These are phyloP conservation scores for Aspergillus incahuasiensis DNA, from an alignment of 495 filamentous ascomycete species.

Conservation along the genomic window DNA sequence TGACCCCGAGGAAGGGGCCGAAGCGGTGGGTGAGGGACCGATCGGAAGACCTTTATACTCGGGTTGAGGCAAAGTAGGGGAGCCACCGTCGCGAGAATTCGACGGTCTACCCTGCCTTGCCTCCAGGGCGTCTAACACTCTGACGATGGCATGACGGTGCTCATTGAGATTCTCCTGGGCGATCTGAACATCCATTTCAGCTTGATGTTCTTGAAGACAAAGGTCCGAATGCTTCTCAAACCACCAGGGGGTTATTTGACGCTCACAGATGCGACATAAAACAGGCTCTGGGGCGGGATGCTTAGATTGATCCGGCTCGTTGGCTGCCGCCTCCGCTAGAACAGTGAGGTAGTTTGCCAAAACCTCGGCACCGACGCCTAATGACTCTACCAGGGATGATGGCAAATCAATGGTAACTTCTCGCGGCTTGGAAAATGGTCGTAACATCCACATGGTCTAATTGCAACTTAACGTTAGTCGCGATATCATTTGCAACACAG, in stretches of 20 bases:
- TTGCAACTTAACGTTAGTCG: neutral
- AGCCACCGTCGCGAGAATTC: constrained; percentile 52
- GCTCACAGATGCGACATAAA: constrained; percentile 94
- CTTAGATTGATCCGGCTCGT: constrained; percentile 80
- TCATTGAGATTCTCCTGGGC: constrained; percentile 90
- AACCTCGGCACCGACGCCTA: constrained; percentile 91
- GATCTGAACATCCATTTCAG: constrained; percentile 96
- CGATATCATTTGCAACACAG: neutral
- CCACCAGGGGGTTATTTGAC: constrained; percentile 99
- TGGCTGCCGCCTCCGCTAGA: constrained; percentile 78
- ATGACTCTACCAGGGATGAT: constrained; percentile 81
- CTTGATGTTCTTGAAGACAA: constrained; percentile 90
- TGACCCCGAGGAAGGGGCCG: constrained; percentile 52
- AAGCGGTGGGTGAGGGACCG: constrained; percentile 56
- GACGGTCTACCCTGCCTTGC: constrained; percentile 64
- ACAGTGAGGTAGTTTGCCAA: constrained; percentile 88
- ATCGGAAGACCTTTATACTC: constrained; percentile 93
- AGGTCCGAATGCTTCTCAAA: constrained; percentile 98
- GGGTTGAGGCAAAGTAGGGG: constrained; percentile 50
- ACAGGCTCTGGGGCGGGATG: constrained; percentile 86
- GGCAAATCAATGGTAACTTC: constrained; percentile 96
- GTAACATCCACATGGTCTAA: constrained; percentile 99
- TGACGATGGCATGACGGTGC: constrained; percentile 93
- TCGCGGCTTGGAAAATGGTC: constrained; percentile 80
- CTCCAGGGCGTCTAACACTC: constrained; percentile 87